phyloP scores from a whole-genome alignment of 352 stramenopile genomes.

The Pythium volutum region DNA sequence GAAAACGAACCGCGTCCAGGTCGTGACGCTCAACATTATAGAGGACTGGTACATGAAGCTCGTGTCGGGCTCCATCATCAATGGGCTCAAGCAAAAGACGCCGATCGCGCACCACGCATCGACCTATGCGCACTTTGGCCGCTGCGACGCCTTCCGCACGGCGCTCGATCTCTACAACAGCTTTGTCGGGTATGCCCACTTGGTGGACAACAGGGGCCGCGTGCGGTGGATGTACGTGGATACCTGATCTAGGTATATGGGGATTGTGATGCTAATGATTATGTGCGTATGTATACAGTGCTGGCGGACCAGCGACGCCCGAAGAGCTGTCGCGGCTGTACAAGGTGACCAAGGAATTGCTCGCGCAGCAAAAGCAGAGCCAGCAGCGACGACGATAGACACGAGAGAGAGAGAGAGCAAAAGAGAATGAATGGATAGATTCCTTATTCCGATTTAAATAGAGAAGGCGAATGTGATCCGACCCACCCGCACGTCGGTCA shows the following conservation, averaged over 20 bases:
- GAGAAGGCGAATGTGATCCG: not conserved
- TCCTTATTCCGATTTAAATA: conserved; percentile 14
- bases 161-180: conserved; percentile 80
- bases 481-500: not conserved
- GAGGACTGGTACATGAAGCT: conserved; percentile 90
- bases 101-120: conserved; percentile 41
- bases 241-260: not conserved
- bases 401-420: not conserved
- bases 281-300: conserved; percentile 31
- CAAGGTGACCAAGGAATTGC: conserved; percentile 56
- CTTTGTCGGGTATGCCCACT: conserved; percentile 82
- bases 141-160: conserved; percentile 80
- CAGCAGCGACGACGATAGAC: conserved; percentile 29
- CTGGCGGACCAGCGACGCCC: conserved; percentile 55
- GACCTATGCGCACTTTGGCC: conserved; percentile 71
- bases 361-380: conserved; percentile 41
- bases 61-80: conserved; percentile 62
- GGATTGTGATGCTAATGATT: not conserved
- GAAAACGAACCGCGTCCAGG: conserved; percentile 39
- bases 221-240: conserved; percentile 83
- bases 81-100: conserved; percentile 53
- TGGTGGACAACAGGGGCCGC: conserved; percentile 76
- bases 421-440: not conserved
- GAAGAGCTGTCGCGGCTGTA: conserved; percentile 58
- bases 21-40: conserved; percentile 78